Evolutionary conservation across 2,329 filamentous ascomycete species (phyloP), one percentile per base, ranked within the genome.

Genomic region (Ceratocystis huliohia): DNA sequence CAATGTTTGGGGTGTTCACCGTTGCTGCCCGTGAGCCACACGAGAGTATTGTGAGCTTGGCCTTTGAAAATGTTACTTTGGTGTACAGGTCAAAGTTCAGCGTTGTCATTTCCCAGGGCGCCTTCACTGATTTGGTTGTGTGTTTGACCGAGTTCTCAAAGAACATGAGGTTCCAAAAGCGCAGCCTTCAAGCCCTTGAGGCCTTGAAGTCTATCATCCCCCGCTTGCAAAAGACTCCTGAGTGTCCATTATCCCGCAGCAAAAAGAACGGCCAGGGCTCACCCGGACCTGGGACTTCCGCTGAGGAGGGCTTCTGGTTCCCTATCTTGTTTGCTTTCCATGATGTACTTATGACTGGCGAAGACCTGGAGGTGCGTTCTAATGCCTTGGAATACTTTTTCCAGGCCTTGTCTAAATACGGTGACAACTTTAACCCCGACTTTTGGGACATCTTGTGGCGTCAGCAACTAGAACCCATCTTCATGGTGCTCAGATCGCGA

Each of bases 401-500:
- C 72, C 93, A 97, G 68, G 91, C 91, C 0, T 81, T 99, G 5
- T 87, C 96, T 67, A 86, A 85, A 69, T 94, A 97, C 71, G 94
- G 95, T 45, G 89, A 90, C 20, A 89, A 91, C 70, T 99, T 96
- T 72, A 91, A 93, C 2, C 80, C 87, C 1, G 91, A 96, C 65
- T 99, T 99, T 74, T 99, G 94, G 94, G 94, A 99, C 74, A 96
- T 94, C 20, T 82, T 99, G 0, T 99, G 94, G 92, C 85, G 93
- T 63, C 94, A 99, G 74, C 84, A 99, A 68, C 82, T 99, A 1
- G 97, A 96, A 71, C 95, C 94, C 0, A 99, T 99, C 71, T 99
- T 99, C 78, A 92, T 97, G 82, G 95, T 99, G 1, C 78, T 99
- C 56, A 91, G 96, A 70, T 96, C 94, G 20, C 91, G 94, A 70